Base-by-base conservation (phyloP, 805 yeast genomes). In the Dipodascus albidus region DNA sequence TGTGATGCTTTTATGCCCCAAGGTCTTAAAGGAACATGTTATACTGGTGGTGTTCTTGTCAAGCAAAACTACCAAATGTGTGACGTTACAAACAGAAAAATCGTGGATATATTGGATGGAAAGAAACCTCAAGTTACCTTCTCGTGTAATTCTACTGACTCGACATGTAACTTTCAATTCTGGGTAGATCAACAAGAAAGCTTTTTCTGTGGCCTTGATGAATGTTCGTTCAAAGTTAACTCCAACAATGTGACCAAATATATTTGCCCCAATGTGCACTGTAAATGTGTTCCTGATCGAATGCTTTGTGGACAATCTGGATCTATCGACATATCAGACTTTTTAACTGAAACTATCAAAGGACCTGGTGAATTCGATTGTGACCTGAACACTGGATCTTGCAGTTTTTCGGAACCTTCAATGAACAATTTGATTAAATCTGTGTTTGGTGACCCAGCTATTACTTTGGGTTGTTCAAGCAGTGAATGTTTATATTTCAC, bases 311-410 rank as follows among this genome's bases (percentile, higher is more conserved):
- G 99, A 38, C 85, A 88, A 62, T 77, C 80, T 6, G 98, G 98
- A 1, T 88, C 96, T 1, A 89, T 93, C 59, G 97, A 93, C 68
- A 87, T 93, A 27, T 83, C 95, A 0, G 98, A 91, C 53, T 93
- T 95, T 67, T 74, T 93, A 56, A 81, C 89, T 1, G 93, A 90
- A 64, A 86, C 96, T 3, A 89, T 93, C 56, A 73, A 72, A 41
- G 99, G 99, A 1, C 99, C 99, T 0, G 99, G 96, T 31, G 90
- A 85, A 57, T 89, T 93, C 62, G 70, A 80, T 2, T 93, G 99
- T 70, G 87, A 88, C 65, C 66, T 86, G 21, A 66, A 70, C 3
- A 66, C 76, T 15, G 78, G 74, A 47, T 69, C 74, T 49, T 93
- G 99, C 70, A 74, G 74, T 49, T 93, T 93, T 63, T 83, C 91